These are phyloP conservation scores for Alternaria brassicicola DNA, from an alignment of 2,329 filamentous ascomycete genomes.

Conservation along the genomic window DNA sequence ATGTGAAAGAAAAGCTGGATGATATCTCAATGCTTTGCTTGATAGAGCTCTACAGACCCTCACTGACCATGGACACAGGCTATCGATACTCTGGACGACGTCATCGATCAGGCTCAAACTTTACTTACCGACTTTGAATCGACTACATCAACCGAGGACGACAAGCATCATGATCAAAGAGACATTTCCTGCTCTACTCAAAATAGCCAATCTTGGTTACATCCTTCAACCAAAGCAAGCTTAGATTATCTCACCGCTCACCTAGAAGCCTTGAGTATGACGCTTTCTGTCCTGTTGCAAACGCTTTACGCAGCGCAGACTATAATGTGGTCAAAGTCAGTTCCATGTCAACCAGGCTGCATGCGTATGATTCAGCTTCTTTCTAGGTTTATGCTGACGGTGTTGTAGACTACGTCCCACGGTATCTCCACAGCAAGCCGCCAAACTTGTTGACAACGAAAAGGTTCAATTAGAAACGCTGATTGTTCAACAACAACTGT, in stretches of 20 bases:
- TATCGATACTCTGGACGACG: conserved; percentile 42
- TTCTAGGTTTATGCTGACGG: conserved; percentile 1
- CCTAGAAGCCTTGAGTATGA: conserved; percentile 44
- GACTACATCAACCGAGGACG: conserved; percentile 18
- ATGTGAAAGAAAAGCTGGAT: not conserved
- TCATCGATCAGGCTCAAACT: conserved; percentile 39
- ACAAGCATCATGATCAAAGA: conserved; percentile 9
- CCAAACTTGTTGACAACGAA: conserved; percentile 44
- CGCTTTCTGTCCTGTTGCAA: conserved; percentile 48
- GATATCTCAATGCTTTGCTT: not conserved
- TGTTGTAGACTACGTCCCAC: conserved; percentile 34
- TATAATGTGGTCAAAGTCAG: conserved; percentile 49
- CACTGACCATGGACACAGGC: conserved; percentile 32
- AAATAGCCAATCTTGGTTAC: conserved; percentile 13
- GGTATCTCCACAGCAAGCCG: conserved; percentile 41
- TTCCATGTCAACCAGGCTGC: not conserved
- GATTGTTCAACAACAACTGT: conserved; percentile 49
- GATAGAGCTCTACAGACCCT: not conserved
- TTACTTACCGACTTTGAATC: conserved; percentile 39
- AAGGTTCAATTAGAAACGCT: conserved; percentile 46
- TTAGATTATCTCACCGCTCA: conserved; percentile 44
- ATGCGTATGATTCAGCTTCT: not conserved
- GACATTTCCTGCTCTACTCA: conserved; percentile 4
- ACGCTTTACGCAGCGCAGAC: conserved; percentile 48
- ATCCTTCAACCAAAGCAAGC: conserved; percentile 23